A percentile compares a stretch with the other conserved stretches of the same genome.
Evolutionary conservation across 2,329 filamentous ascomycete species (phyloP).

Genomic region (Talaromyces atroroseus): DNA sequence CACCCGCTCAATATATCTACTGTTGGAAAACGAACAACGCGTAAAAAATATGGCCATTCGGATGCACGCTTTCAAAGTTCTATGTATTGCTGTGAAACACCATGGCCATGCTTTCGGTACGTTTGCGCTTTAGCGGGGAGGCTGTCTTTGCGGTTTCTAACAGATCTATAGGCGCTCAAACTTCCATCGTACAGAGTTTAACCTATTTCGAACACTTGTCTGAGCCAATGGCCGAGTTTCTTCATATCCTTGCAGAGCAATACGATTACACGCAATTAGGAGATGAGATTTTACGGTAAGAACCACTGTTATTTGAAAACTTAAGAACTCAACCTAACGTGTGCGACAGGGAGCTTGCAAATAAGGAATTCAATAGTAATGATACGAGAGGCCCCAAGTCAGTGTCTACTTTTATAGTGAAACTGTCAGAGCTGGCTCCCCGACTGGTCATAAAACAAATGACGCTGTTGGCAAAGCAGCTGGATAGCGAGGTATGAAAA

Average conservation of each 20-base stretch:
- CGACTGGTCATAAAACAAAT: conserved; percentile 95
- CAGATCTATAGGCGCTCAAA: conserved; percentile 68
- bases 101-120: conserved; percentile 79
- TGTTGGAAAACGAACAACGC: conserved; percentile 88
- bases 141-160: conserved; percentile 17
- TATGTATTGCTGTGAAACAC: conserved; percentile 95
- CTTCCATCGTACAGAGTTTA: conserved; percentile 93
- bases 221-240: conserved; percentile 96
- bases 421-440: conserved; percentile 86
- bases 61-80: conserved; percentile 95
- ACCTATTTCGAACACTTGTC: conserved; percentile 99
- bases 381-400: conserved; percentile 95
- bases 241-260: conserved; percentile 92
- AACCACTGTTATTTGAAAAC: neutral
- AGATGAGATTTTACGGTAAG: conserved; percentile 72
- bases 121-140: neutral
- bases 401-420: conserved; percentile 87
- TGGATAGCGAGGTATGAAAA: conserved; percentile 75
- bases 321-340: conserved; percentile 17
- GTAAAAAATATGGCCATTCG: conserved; percentile 83
- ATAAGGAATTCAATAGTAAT: conserved; percentile 96
- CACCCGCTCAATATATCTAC: conserved; percentile 86
- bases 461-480: conserved; percentile 85
- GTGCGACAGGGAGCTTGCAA: conserved; percentile 69
- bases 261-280: conserved; percentile 95